Conservation (phyloP, 345 rosid species). For the Salix udensis region DNA sequence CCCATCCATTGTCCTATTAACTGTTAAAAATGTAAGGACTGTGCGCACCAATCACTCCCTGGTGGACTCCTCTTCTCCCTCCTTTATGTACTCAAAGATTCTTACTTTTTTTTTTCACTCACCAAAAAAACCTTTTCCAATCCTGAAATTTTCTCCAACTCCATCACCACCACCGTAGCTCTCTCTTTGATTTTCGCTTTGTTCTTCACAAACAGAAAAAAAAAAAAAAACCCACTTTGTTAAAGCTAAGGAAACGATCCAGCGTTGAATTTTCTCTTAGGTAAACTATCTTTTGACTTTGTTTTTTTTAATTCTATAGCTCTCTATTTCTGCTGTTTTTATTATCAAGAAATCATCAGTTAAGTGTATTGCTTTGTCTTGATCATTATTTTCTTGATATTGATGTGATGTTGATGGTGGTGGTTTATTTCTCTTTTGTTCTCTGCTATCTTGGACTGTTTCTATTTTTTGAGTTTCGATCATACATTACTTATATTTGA, state of each 20-base stretch:
- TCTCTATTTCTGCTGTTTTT: too few relatives aligned
- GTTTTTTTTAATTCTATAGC: accelerated
- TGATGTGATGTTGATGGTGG: neutral
- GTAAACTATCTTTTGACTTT: too few relatives aligned
- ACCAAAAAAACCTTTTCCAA: neutral
- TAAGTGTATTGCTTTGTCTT: neutral
- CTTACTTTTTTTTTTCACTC: neutral
- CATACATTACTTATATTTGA: too few relatives aligned
- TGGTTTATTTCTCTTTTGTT: neutral
- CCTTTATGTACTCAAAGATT: too few relatives aligned
- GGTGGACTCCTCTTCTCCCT: neutral
- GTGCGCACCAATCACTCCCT: conserved; percentile 18
- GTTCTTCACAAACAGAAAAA: too few relatives aligned
- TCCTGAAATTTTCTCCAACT: neutral
- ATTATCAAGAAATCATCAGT: neutral
- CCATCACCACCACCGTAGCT: neutral
- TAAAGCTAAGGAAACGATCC: too few relatives aligned
- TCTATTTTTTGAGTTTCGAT: too few relatives aligned
- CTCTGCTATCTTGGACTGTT: too few relatives aligned
- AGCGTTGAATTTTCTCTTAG: too few relatives aligned
- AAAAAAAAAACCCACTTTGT: accelerated
- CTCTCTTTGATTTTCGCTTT: too few relatives aligned
- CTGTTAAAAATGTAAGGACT: conserved; percentile 11
- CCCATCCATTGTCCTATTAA: conserved; percentile 14
- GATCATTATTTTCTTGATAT: neutral